phyloP scores from a whole-genome alignment of 768 basidiomycete species.

The Jaapia argillacea region DNA sequence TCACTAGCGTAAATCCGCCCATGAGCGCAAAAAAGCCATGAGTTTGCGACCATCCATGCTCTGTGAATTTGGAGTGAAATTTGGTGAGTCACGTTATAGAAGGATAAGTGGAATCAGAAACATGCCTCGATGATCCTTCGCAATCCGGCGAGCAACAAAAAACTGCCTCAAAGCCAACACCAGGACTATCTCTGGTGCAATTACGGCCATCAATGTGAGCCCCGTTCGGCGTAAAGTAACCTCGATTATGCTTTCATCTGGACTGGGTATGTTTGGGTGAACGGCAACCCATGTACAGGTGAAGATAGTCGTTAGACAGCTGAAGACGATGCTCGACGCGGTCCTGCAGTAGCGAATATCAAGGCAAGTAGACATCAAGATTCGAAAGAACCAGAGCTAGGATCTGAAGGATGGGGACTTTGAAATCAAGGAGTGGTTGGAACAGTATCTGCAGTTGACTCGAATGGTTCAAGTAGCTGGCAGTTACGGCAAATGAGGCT shows the following conservation, averaged over 20 bases:
- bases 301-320: slow-evolving; percentile 4
- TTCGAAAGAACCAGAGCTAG: too few relatives aligned
- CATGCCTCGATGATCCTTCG: not conserved
- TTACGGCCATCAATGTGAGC: slow-evolving; percentile 2
- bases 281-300: slow-evolving; percentile 4
- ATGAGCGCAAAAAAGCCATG: slow-evolving; percentile 5
- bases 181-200: slow-evolving; percentile 5
- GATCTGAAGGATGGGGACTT: too few relatives aligned
- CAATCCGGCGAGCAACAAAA: not conserved
- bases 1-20: slow-evolving; percentile 3
- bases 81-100: not conserved
- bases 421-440: too few relatives aligned
- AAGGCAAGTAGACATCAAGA: too few relatives aligned
- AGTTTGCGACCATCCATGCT: slow-evolving; percentile 1
- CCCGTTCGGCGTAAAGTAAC: not conserved
- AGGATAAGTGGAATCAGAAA: not conserved
- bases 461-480: too few relatives aligned
- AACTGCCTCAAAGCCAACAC: slow-evolving; percentile 5
- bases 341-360: too few relatives aligned
- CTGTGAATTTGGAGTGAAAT: not conserved
- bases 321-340: slow-evolving; percentile 1
- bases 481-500: too few relatives aligned
- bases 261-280: not conserved
- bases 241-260: not conserved
- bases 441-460: too few relatives aligned